Conservation (phyloP, 2,329 filamentous ascomycete genomes). For the Teratosphaeria viscida region DNA sequence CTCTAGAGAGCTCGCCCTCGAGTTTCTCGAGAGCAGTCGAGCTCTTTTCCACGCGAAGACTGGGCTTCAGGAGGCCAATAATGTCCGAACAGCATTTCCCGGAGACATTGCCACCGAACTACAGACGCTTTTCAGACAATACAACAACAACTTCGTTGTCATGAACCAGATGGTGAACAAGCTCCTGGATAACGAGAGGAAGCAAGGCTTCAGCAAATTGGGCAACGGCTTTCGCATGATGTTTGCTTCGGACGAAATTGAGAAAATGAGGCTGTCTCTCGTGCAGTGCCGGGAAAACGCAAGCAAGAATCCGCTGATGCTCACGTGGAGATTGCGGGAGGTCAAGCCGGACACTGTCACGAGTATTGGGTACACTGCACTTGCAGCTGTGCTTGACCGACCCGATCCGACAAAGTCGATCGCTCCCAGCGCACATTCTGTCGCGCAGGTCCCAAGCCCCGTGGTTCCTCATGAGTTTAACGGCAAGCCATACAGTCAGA, state of each 20-base stretch:
- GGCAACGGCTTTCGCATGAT: constrained; percentile 53
- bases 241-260: constrained; percentile 52
- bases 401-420: constrained; percentile 26
- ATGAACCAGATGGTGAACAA: constrained; percentile 54
- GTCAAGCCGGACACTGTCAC: background rate
- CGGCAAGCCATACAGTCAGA: background rate
- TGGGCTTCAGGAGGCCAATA: constrained; percentile 39
- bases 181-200: constrained; percentile 52
- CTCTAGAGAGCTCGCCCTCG: constrained; percentile 50
- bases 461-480: background rate
- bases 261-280: constrained; percentile 49
- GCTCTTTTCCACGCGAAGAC: constrained; percentile 59
- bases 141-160: constrained; percentile 51
- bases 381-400: constrained; percentile 53
- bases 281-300: constrained; percentile 50
- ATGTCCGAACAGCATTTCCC: constrained; percentile 45
- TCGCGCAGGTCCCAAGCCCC: background rate
- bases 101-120: constrained; percentile 53
- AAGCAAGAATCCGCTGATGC: constrained; percentile 38
- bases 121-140: constrained; percentile 51
- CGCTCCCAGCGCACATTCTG: background rate
- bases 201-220: constrained; percentile 49
- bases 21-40: constrained; percentile 57
- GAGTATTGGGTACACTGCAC: constrained; percentile 48
- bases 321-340: constrained; percentile 54